Evolutionary conservation across 176 grass and related monocot species (phyloP), one percentile per base, ranked within the genome.

Genomic region (Juncus effusus): DNA sequence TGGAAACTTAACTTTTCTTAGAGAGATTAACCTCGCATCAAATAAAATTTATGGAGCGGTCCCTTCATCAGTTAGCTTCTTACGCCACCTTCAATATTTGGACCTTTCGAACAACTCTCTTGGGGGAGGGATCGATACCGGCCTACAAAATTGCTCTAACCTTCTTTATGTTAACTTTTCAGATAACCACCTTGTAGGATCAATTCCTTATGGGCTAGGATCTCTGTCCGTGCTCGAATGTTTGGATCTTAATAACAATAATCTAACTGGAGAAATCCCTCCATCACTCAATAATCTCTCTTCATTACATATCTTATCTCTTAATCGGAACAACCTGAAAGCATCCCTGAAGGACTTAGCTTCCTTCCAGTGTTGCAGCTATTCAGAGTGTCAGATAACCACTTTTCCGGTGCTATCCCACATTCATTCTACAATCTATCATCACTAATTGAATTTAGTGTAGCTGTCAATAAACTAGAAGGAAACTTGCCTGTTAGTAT

Each of bases 371-470:
- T 36, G 7, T 6, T 67, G 63, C 42, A 67, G 42, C 16, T 16
- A 41, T 10, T 67, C 49, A 51, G 5, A 12, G 9, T 51, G 28
- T 37, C 56, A 16, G 49, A 0, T 2, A 89, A 79, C 70, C 67
- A 9, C 10, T 59, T 85, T 38, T 64, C 70, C 0, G 74, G 75
- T 3, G 44, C 54, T 45, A 78, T 88, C 44, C 85, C 85, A 0
- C 36, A 11, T 37, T 14, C 68, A 3, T 38, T 84, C 0, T 77
- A 76, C 15, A 88, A 88, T 44, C 40, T 69, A 51, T 59, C 85
- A 6, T 77, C 85, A 13, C 12, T 88, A 1, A 4, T 2, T 38
- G 8, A 0, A 0, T 81, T 84, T 0, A 12, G 13, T 3, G 9
- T 84, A 3, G 40, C 38, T 1, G 6, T 28, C 2, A 88, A 88